Base-by-base conservation (phyloP, 805 yeast genomes). In the Cyberlindnera sargentensis region DNA sequence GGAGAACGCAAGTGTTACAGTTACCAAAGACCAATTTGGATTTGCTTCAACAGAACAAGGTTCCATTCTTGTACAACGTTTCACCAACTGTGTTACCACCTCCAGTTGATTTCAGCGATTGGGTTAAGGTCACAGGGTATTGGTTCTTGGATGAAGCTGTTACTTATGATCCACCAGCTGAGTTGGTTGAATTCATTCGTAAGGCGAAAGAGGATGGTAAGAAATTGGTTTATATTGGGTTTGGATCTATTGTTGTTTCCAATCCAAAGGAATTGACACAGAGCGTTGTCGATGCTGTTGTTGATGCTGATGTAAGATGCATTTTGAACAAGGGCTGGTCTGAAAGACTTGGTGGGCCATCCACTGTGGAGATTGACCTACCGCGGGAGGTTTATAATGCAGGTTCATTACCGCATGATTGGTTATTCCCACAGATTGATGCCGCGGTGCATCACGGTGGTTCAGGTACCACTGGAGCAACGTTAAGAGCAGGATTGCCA, bases 381-480 rank as follows among this genome's bases (percentile, higher is more conserved):
- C 96, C 96, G 1, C 65, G 68, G 0, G 80, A 79, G 51, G 74
- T 91, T 2, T 85, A 66, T 57, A 79, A 78, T 49, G 67, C 86
- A 6, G 93, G 93, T 2, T 59, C 81, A 8, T 70, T 86, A 10
- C 96, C 96, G 0, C 98, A 91, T 60, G 96, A 89, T 58, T 91
- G 98, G 98, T 66, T 91, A 32, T 91, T 91, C 63, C 84, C 91
- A 0, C 79, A 77, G 47, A 69, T 91, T 36, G 96, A 91, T 64
- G 96, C 91, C 0, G 95, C 95, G 0, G 96, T 91, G 4, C 98
- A 91, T 60, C 98, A 91, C 60, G 98, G 98, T 34, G 98, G 98
- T 0, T 83, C 95, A 0, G 98, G 98, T 2, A 87, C 97, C 0
- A 91, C 97, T 0, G 98, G 98, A 6, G 96, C 96, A 0, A 75